A percentile compares a stretch with the other conserved stretches of the same genome.
Evolutionary conservation across 176 grass and related monocot genomes (phyloP).

Genomic region (Saccharum spontaneum): DNA sequence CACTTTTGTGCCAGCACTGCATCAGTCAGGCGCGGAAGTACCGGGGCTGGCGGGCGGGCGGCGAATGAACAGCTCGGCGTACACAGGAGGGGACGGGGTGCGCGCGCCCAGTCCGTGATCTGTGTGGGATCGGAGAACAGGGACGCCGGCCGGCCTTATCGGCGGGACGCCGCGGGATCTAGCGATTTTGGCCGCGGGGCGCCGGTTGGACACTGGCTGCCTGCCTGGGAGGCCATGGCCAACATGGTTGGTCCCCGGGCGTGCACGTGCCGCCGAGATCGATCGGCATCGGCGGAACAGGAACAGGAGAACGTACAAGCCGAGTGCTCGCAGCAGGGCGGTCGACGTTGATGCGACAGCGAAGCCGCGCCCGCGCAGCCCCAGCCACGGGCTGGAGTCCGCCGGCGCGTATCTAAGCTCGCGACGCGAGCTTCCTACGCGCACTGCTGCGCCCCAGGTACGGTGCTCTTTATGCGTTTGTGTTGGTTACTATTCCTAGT

Average conservation of each 20-base stretch:
- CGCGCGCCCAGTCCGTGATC: conserved; percentile 5
- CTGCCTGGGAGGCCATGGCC: neutral
- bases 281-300: neutral
- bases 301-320: too few species aligned
- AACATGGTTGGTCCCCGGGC: conserved; percentile 28
- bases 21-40: neutral
- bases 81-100: neutral
- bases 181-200: neutral
- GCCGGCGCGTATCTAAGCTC: too few species aligned
- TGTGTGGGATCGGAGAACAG: conserved; percentile 6
- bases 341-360: conserved; percentile 42
- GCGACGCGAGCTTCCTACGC: too few species aligned
- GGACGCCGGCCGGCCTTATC: neutral
- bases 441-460: too few species aligned
- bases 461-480: neutral
- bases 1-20: neutral
- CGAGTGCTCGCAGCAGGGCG: neutral
- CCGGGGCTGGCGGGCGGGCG: neutral
- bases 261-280: conserved; percentile 46
- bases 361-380: neutral
- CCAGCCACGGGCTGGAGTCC: neutral
- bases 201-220: neutral
- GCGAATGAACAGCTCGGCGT: neutral
- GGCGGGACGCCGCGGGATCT: neutral
- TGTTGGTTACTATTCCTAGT: neutral